Percentiles rank a stretch among this genome's conserved stretches.
Conservation (phyloP, 2,329 filamentous ascomycete species). For the Cordyceps javanica region DNA sequence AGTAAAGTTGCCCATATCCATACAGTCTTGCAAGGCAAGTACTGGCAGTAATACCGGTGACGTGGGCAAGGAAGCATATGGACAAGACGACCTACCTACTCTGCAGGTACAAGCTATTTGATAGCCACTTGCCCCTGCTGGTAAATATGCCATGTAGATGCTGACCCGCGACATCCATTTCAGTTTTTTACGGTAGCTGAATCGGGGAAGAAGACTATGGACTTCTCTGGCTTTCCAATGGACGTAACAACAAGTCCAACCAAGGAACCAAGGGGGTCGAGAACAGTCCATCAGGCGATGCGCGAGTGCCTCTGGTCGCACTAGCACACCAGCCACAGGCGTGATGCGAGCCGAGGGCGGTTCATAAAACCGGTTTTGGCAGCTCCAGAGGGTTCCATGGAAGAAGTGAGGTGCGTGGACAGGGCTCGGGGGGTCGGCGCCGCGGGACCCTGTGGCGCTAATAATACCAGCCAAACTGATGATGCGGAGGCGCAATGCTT, state of each 20-base stretch:
- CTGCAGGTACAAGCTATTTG: too few relatives aligned
- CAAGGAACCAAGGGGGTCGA: neutral
- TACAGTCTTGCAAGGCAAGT: neutral
- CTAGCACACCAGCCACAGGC: neutral
- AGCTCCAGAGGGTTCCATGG: neutral
- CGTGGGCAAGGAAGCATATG: too few relatives aligned
- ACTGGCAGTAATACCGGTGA: neutral
- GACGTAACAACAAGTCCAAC: neutral
- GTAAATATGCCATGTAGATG: too few relatives aligned
- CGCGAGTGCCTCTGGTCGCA: too few relatives aligned
- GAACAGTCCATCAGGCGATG: slow-evolving; percentile 8
- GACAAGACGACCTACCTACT: too few relatives aligned
- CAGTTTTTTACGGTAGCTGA: neutral
- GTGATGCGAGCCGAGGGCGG: neutral
- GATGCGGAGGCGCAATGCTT: neutral
- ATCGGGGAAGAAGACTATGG: neutral
- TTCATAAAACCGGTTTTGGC: slow-evolving; percentile 4
- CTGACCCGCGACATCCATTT: neutral
- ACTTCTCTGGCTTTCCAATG: neutral
- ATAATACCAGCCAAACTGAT: neutral
- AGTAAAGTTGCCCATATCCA: neutral
- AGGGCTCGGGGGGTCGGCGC: neutral
- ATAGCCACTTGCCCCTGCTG: too few relatives aligned
- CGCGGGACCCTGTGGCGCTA: slow-evolving; percentile 9
- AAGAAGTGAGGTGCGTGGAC: neutral